Evolutionary conservation across 768 basidiomycete genomes (phyloP).

Genomic region (Auriscalpium vulgare): DNA sequence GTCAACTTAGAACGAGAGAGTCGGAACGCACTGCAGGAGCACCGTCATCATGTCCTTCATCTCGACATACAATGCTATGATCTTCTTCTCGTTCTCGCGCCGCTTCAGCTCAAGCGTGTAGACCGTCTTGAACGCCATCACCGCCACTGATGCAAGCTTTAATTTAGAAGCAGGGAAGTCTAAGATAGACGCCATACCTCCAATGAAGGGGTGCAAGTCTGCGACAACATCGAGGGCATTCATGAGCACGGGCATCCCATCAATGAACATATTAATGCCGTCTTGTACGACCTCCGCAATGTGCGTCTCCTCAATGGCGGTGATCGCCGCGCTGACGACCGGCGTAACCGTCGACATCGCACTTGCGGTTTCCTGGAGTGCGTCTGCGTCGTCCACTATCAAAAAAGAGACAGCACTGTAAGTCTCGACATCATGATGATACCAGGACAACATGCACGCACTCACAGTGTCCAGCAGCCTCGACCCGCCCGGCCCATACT

Average conservation of each 20-base stretch:
- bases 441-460: background rate
- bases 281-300: conserved; percentile 8
- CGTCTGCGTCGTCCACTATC: background rate
- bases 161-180: background rate
- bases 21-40: conserved; percentile 2
- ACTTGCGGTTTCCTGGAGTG: background rate
- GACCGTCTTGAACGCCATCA: conserved; percentile 42
- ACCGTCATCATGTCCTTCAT: conserved; percentile 42
- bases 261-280: conserved; percentile 16
- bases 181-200: conserved; percentile 8
- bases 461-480: background rate
- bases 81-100: conserved; percentile 44
- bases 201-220: conserved; percentile 21
- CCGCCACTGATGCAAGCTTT: conserved; percentile 28
- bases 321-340: background rate
- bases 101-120: conserved; percentile 40
- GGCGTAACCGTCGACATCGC: background rate
- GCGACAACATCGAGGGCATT: conserved; percentile 22
- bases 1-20: too few species aligned
- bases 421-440: background rate
- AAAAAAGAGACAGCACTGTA: background rate
- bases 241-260: conserved; percentile 20
- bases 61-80: conserved; percentile 36
- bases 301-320: background rate
- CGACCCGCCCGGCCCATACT: background rate